Percentiles rank a stretch among this genome's conserved stretches.
Evolutionary conservation across 2,329 filamentous ascomycete species (phyloP).

Genomic region (Ascomycota sp.): DNA sequence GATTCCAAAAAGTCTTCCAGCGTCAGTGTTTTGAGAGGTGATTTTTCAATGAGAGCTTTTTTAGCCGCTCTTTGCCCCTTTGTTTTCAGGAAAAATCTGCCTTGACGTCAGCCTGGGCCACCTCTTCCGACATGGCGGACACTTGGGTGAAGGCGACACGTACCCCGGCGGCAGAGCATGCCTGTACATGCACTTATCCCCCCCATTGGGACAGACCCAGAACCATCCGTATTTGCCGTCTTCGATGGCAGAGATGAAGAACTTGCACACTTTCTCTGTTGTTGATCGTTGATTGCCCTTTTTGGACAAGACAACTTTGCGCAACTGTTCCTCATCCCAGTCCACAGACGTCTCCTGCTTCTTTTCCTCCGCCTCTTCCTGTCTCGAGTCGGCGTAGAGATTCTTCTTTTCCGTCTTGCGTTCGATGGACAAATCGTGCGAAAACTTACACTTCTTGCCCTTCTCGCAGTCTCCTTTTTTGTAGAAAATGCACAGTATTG

Average conservation of each 20-base stretch:
- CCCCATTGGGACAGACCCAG: conserved; percentile 92
- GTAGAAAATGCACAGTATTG: conserved; percentile 86
- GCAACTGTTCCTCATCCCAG: conserved; percentile 94
- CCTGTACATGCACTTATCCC: conserved; percentile 96
- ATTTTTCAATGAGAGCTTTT: conserved; percentile 91
- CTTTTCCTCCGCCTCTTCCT: conserved; percentile 49
- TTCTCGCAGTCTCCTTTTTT: conserved; percentile 97
- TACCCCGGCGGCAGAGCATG: conserved; percentile 89
- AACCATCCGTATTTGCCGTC: conserved; percentile 99
- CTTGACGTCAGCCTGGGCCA: conserved; percentile 8
- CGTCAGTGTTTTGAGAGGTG: conserved; percentile 79
- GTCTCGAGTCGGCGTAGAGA: conserved; percentile 69
- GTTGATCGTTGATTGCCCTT: conserved; percentile 91
- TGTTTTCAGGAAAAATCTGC: conserved; percentile 85
- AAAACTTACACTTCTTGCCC: conserved; percentile 94
- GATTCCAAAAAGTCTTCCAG: conserved; percentile 95
- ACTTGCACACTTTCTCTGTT: conserved; percentile 98
- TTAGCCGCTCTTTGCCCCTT: conserved; percentile 92
- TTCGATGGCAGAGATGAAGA: conserved; percentile 90
- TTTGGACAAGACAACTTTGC: conserved; percentile 79
- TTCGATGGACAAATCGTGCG: conserved; percentile 74
- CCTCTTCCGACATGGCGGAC: background rate
- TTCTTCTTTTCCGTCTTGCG: conserved; percentile 85
- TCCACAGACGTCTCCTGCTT: conserved; percentile 85
- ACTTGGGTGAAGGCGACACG: conserved; percentile 11